These are phyloP conservation scores for Tricholoma furcatifolium DNA, from an alignment of 768 basidiomycete genomes.

Conservation along the genomic window DNA sequence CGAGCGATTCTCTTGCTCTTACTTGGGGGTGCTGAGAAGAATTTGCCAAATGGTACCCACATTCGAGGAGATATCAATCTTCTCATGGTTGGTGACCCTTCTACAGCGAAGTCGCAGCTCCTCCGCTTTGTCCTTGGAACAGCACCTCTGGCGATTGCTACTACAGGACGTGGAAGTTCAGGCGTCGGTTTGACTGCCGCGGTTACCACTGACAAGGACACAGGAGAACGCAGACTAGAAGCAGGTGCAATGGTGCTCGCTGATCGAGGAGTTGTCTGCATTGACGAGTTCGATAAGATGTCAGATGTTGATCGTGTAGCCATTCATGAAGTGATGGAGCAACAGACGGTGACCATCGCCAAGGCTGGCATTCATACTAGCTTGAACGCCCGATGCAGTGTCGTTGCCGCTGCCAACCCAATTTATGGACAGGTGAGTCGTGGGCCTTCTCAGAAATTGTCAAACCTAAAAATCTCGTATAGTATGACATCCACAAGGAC, in stretches of 20 bases:
- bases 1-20: conserved; percentile 89
- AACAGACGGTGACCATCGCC: conserved; percentile 98
- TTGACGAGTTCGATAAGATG: conserved; percentile 99
- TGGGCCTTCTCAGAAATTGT: neutral
- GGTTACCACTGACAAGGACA: conserved; percentile 97
- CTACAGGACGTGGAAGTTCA: conserved; percentile 96
- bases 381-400: conserved; percentile 96
- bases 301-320: conserved; percentile 98
- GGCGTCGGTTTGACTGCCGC: conserved; percentile 99
- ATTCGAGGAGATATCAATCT: conserved; percentile 99
- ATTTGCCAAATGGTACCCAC: conserved; percentile 94
- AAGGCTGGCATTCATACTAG: conserved; percentile 99
- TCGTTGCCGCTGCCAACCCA: conserved; percentile 97
- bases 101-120: conserved; percentile 97
- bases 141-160: conserved; percentile 96
- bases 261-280: conserved; percentile 97
- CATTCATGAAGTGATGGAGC: conserved; percentile 99
- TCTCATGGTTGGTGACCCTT: conserved; percentile 99
- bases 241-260: conserved; percentile 99
- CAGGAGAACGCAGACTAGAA: conserved; percentile 94
- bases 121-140: conserved; percentile 95
- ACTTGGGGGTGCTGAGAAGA: conserved; percentile 97
- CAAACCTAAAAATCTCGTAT: conserved; percentile 11
- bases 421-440: conserved; percentile 91
- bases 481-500: conserved; percentile 99